Evolutionary conservation across 768 basidiomycete species (phyloP), one percentile per base, ranked within the genome.

Genomic region (Termitomyces sp.): DNA sequence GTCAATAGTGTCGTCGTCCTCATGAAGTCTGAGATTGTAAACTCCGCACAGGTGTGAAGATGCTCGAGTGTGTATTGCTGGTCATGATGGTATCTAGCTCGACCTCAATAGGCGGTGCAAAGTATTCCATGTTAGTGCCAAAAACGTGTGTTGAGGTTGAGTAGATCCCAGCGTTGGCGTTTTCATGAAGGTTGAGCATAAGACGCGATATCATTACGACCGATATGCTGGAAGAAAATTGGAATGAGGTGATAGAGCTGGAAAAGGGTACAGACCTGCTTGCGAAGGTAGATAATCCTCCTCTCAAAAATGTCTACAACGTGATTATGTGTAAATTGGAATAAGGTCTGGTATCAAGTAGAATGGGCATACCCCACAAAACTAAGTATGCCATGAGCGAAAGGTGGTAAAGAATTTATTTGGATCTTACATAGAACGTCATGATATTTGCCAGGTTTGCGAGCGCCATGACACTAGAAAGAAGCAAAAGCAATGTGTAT

Each of bases 151-250:
- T 28, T 18, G n/a, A 14, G 4, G 57, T 59, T n/a, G 70, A 70
- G 57, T 67, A 71, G 14, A 77, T 72, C 4, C 77, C 76, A 14
- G 62, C 55, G 26, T 71, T 65, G 13, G 76, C 77, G n/a, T 66
- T 74, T 67, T 75, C 68, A 63, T 83, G 77, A 9, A 84, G 73
- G 66, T 85, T 84, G 46, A 84, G 76, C 75, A 83, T 81, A 2
- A 85, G 75, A 9, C 81, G 81, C 13, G 80, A 82, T 71, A 83
- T 77, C 75, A 83, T 74, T 1, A 75, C 77, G 9, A 82, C 74
- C 5, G 82, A 80, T 12, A 82, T 71, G 62, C 81, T 82, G 43
- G 38, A 30, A 55, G 28, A 36, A 5, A 0, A 16, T 1, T 7
- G 7, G 18, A 5, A 12, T 10, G 23, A 52, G 16, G 7, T 50